Base-by-base conservation (phyloP, 2,329 filamentous ascomycete species). In the Curvularia hawaiiensis region DNA sequence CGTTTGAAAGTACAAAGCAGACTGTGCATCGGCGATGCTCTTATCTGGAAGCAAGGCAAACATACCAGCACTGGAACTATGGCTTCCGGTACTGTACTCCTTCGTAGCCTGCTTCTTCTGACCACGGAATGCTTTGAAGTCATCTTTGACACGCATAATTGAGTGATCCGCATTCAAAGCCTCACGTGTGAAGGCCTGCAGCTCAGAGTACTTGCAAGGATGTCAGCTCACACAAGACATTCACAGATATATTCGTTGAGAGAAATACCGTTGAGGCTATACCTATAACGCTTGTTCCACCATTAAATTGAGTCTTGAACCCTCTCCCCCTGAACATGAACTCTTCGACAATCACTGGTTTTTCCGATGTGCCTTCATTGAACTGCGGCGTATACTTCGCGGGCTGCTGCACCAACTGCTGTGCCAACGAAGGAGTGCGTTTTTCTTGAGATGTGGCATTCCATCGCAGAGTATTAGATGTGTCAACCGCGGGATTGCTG, bases 251-350 rank as follows among this genome's bases (percentile, higher is more conserved):
- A 28, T 35, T 30, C 35, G 10, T 20, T 16, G 47, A 22, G 39
- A 54, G n/a, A 8, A 24, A 18, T 71, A 77, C 75, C 65, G 74
- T 70, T 11, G 64, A 67, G 11, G 77, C 67, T 11, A 72, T 59
- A 56, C 67, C 73, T 55, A 76, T 70, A 2, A 78, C 65, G 58
- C 79, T 77, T 4, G 78, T 79, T 5, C 73, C 71, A 5, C 79
- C 79, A 54, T 78, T 75, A 58, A 79, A 81, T 16, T 77, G 75
- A 0, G 79, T 79, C 61, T 79, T 80, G 70, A 80, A 81, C 0
- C 72, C 72, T 52, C 75, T 79, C 0, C 78, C 78, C 56, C 78
- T 66, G 44, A 81, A 75, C 48, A 80, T 69, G 60, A 77, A 77
- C 3, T 74, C 75, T 60, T 80, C 78, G 2, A 65, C 54, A 14